Conservation (phyloP, 2,329 filamentous ascomycete species). For the Ascocoryne sarcoides region DNA sequence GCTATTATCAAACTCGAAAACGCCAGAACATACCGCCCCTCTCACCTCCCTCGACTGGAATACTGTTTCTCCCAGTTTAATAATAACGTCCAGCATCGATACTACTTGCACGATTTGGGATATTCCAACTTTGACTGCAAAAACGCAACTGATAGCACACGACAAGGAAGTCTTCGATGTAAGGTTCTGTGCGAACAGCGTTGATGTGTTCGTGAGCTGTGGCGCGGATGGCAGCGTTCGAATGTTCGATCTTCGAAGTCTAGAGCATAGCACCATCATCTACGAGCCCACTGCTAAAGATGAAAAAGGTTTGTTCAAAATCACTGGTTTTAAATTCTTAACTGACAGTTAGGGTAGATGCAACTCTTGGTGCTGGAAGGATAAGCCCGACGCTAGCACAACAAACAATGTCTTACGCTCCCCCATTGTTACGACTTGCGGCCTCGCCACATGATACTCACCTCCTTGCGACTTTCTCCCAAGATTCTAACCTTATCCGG, state of each 20-base stretch:
- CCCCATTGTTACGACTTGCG: slow-evolving; percentile 69
- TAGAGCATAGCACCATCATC: slow-evolving; percentile 98
- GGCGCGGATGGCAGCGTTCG: slow-evolving; percentile 95
- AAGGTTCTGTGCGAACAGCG: slow-evolving; percentile 92
- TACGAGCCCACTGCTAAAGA: slow-evolving; percentile 93
- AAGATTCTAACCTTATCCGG: slow-evolving; percentile 84
- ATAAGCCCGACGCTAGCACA: slow-evolving; percentile 69
- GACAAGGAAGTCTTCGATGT: slow-evolving; percentile 99
- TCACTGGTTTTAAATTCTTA: background rate
- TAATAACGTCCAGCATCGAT: slow-evolving; percentile 98
- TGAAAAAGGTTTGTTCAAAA: slow-evolving; percentile 49
- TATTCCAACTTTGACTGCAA: slow-evolving; percentile 93
- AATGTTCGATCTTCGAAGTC: slow-evolving; percentile 94
- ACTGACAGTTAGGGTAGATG: slow-evolving; percentile 32
- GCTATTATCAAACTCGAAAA: slow-evolving; percentile 93
- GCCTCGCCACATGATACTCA: slow-evolving; percentile 94
- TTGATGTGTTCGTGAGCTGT: slow-evolving; percentile 98
- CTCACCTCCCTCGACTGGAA: slow-evolving; percentile 98
- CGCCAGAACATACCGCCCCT: slow-evolving; percentile 92
- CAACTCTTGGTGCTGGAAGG: slow-evolving; percentile 43
- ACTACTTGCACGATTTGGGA: slow-evolving; percentile 99
- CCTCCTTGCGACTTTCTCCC: slow-evolving; percentile 91
- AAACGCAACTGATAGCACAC: slow-evolving; percentile 96
- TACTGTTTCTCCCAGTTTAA: slow-evolving; percentile 88
- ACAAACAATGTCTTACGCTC: slow-evolving; percentile 68